phyloP scores from a whole-genome alignment of 1,284 basidiomycete genomes.

The Malassezia dermatis region DNA sequence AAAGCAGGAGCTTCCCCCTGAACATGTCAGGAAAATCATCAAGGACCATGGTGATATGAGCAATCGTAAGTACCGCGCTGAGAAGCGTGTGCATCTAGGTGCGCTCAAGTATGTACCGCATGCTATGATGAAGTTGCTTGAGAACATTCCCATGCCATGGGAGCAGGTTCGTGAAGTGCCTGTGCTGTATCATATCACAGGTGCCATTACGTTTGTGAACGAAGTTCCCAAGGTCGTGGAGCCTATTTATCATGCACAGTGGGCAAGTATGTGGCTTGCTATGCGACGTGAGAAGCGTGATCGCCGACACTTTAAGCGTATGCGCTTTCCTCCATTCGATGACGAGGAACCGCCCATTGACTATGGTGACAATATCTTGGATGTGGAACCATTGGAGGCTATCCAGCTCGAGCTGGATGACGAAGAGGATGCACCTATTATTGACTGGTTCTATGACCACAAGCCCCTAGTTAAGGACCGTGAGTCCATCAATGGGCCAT shows the following conservation, averaged over 20 bases:
- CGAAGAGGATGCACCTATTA: slow-evolving; percentile 84
- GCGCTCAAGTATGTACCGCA: slow-evolving; percentile 98
- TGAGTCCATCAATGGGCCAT: slow-evolving; percentile 72
- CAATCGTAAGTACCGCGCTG: slow-evolving; percentile 68
- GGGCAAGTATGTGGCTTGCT: slow-evolving; percentile 99
- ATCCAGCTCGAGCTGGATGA: slow-evolving; percentile 93
- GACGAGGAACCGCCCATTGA: slow-evolving; percentile 72
- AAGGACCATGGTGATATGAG: slow-evolving; percentile 49
- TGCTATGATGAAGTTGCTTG: slow-evolving; percentile 95
- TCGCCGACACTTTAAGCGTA: slow-evolving; percentile 96
- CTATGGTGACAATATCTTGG: slow-evolving; percentile 75
- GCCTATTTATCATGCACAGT: slow-evolving; percentile 96
- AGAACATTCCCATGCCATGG: slow-evolving; percentile 99
- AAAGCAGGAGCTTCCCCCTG: slow-evolving; percentile 63
- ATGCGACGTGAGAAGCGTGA: slow-evolving; percentile 99
- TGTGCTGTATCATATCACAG: slow-evolving; percentile 63
- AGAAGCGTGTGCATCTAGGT: slow-evolving; percentile 96
- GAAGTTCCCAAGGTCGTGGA: slow-evolving; percentile 93
- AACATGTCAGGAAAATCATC: slow-evolving; percentile 56
- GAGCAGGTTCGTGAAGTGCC: slow-evolving; percentile 55
- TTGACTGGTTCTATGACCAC: slow-evolving; percentile 98
- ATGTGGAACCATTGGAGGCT: slow-evolving; percentile 93
- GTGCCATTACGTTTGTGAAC: slow-evolving; percentile 98
- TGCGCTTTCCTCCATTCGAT: slow-evolving; percentile 99
- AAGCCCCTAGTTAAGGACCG: slow-evolving; percentile 79